Conservation (phyloP, 78 protist species). For the Tieghemostelium lacteum region DNA sequence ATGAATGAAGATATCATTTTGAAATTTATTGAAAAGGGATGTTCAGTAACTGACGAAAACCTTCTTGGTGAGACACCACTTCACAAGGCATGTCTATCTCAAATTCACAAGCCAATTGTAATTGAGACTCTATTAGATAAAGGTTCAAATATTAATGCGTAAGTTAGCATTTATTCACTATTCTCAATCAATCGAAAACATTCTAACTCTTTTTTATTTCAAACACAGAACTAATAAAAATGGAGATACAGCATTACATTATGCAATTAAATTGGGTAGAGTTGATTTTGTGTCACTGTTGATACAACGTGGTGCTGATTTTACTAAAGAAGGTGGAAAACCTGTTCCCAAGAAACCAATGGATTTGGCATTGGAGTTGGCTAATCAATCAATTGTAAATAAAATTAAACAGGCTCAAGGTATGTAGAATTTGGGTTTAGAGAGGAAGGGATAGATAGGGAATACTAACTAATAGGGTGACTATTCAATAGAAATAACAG, state of each 20-base stretch:
- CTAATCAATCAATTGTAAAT: constrained; percentile 4
- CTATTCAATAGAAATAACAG: constrained; percentile 17
- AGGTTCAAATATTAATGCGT: constrained; percentile 71
- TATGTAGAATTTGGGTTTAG: too few relatives aligned
- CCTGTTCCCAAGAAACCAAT: constrained; percentile 51
- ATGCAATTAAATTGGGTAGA: constrained; percentile 78
- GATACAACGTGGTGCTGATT: constrained; percentile 70
- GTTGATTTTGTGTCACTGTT: constrained; percentile 53
- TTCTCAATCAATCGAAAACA: neutral
- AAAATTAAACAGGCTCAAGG: constrained; percentile 21
- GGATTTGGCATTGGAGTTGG: constrained; percentile 35
- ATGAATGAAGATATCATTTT: constrained; percentile 17
- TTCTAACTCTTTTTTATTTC: neutral
- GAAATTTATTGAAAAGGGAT: constrained; percentile 56
- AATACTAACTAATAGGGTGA: too few relatives aligned
- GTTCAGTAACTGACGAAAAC: constrained; percentile 36
- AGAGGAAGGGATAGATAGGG: too few relatives aligned
- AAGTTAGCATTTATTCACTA: neutral
- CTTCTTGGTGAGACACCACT: constrained; percentile 57
- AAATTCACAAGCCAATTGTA: constrained; percentile 12
- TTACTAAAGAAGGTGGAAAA: constrained; percentile 42
- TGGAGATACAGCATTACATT: constrained; percentile 79
- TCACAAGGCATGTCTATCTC: constrained; percentile 47
- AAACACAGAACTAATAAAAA: constrained; percentile 33
- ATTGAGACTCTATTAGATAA: constrained; percentile 24